Conservation (phyloP, 108 stramenopile species). For the Fistulifera pelliculosa region DNA sequence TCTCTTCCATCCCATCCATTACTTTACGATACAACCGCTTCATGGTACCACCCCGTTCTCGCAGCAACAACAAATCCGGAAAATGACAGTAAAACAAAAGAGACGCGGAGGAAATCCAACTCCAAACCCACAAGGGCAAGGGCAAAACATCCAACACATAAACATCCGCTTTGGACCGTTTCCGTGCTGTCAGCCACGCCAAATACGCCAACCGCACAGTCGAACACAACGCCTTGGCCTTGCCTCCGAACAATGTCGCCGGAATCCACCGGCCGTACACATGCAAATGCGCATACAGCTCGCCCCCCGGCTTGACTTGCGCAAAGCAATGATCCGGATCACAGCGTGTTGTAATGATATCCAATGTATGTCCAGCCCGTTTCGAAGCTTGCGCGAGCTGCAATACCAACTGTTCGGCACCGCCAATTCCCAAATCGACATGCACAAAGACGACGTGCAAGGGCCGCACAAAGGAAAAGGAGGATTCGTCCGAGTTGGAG, state of each 20-base stretch:
- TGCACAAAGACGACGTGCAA: constrained; percentile 62
- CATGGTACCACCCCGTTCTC: constrained; percentile 9
- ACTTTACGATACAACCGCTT: constrained; percentile 45
- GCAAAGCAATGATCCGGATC: constrained; percentile 87
- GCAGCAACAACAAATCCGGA: constrained; percentile 87
- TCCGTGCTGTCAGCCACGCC: constrained; percentile 18
- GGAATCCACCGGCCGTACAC: constrained; percentile 76
- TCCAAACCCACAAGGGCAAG: constrained; percentile 71
- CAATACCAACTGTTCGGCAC: constrained; percentile 77
- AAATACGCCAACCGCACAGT: constrained; percentile 68
- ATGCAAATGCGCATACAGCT: constrained; percentile 32
- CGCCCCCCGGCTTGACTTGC: constrained; percentile 67
- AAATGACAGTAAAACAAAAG: constrained; percentile 99
- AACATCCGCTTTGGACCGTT: constrained; percentile 30
- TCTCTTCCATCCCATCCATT: constrained; percentile 71
- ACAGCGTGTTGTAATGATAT: constrained; percentile 92
- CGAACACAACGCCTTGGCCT: constrained; percentile 53
- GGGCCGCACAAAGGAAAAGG: too few relatives aligned
- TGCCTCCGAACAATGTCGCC: constrained; percentile 27
- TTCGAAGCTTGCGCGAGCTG: constrained; percentile 45
- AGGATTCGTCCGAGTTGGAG: too few relatives aligned
- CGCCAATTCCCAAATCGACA: constrained; percentile 85
- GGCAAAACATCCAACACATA: constrained; percentile 89
- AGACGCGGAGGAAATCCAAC: constrained; percentile 32
- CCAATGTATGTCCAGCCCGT: constrained; percentile 31